Percentiles rank a stretch among this genome's conserved stretches.
Evolutionary conservation across 2,329 filamentous ascomycete species (phyloP).

Genomic region (Aspergillus luchuensis): DNA sequence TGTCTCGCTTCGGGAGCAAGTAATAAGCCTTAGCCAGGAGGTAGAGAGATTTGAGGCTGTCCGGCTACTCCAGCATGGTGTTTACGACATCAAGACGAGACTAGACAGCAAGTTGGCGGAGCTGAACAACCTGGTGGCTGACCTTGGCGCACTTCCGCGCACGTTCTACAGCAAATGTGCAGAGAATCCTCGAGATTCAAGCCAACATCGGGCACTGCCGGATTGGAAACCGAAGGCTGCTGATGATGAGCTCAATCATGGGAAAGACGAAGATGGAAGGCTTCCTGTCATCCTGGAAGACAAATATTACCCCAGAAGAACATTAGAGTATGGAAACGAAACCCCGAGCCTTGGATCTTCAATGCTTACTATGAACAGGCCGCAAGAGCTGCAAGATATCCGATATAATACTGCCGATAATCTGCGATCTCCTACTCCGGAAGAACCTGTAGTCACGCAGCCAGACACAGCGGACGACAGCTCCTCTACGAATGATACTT

Average conservation of each 20-base stretch:
- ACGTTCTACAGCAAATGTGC: constrained; percentile 26
- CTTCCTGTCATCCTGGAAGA: constrained; percentile 63
- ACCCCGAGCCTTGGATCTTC: background rate
- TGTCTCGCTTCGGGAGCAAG: constrained; percentile 59
- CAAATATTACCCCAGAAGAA: constrained; percentile 59
- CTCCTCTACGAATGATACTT: background rate
- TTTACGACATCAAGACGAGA: constrained; percentile 56
- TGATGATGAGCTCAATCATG: constrained; percentile 20
- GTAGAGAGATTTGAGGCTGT: constrained; percentile 51
- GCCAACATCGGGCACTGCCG: constrained; percentile 12
- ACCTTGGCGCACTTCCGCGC: constrained; percentile 52
- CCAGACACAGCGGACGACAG: constrained; percentile 39
- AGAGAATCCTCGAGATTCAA: constrained; percentile 16
- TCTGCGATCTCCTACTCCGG: constrained; percentile 35
- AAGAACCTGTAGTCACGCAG: constrained; percentile 53
- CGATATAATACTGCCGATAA: constrained; percentile 26
- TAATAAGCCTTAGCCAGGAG: constrained; percentile 59
- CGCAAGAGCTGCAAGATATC: constrained; percentile 39
- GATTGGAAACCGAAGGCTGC: constrained; percentile 19
- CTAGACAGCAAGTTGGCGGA: constrained; percentile 61
- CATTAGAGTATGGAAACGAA: constrained; percentile 53
- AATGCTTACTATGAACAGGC: constrained; percentile 26
- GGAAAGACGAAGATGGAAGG: constrained; percentile 37
- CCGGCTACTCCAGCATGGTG: constrained; percentile 48
- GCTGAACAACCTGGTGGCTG: constrained; percentile 55